Base-by-base conservation (phyloP, 371 early-diverging fungal species). In the Mucor piriformis region DNA sequence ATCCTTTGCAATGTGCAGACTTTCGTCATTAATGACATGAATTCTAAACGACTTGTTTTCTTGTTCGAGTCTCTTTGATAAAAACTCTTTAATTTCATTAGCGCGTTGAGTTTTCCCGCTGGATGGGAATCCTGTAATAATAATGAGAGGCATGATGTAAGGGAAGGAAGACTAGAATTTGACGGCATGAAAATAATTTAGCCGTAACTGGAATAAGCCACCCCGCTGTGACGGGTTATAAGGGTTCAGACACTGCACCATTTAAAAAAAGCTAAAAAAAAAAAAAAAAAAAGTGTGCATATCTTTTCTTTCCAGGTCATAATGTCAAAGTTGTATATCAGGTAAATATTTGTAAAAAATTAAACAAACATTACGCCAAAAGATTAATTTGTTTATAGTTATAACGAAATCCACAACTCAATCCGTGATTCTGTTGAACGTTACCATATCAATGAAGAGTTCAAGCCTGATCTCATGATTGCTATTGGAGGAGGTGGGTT, bases 101-200 rank as follows among this genome's bases (percentile, higher is more conserved):
- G 95, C 92, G 46, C 97, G 79, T 25, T 80, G 87, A 7, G 95
- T 87, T 70, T 98, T 98, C 52, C 98, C 97, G 61, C 91, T 89
- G 47, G 87, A 87, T 32, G 98, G 98, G 63, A 87, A 78, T 34
- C 98, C 98, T 44, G 89, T 87, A 54, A 98, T 66, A 49, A 91
- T 86, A 37, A 98, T 83, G 13, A 98, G 85, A 25, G 98, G 97
- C 98, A 98, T 98, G 44, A 43, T 25, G 40, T n/a, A 12, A 50
- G 24, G 18, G 57, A 61, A 57, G 18, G 20, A 50, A 33, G 20
- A 34, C 16, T 12, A 25, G 27, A 37, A 12, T 12, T 4, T 38
- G 3, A 38, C 16, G 6, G 38, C 38, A 38, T 38, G 16, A 38
- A 20, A 21, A 37, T 20, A 37, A 20, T 7, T 38, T 11, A 46